phyloP scores from a whole-genome alignment of 306 rosid species.

The Cucurbita ficifolia region DNA sequence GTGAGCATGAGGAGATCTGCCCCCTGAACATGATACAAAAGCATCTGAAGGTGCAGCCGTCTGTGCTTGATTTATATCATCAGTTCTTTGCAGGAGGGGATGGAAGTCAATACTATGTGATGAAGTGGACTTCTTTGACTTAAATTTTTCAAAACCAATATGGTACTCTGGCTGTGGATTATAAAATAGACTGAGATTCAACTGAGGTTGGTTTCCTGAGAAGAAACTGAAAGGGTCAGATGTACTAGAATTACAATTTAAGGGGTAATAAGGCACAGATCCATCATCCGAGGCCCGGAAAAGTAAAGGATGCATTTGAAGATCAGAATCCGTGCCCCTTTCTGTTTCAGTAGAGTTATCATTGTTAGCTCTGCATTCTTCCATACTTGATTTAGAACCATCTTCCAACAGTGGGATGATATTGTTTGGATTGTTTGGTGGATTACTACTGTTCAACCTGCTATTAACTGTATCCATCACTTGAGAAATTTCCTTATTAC shows the following conservation, averaged over 20 bases:
- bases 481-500: conserved; percentile 31
- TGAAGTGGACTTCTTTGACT: conserved; percentile 34
- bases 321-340: conserved; percentile 34
- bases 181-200: conserved; percentile 56
- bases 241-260: conserved; percentile 34
- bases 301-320: conserved; percentile 89
- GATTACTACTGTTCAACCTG: conserved; percentile 12
- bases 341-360: conserved; percentile 36
- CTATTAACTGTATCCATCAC: conserved; percentile 13
- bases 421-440: conserved; percentile 6
- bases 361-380: conserved; percentile 26
- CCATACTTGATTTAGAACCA: conserved; percentile 15
- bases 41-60: conserved; percentile 6
- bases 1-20: conserved; percentile 15
- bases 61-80: conserved; percentile 8
- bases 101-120: conserved; percentile 77
- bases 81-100: conserved; percentile 79
- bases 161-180: conserved; percentile 48
- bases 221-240: conserved; percentile 49
- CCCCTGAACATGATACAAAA: conserved; percentile 12
- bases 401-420: conserved; percentile 13
- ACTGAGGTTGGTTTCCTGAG: conserved; percentile 60
- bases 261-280: conserved; percentile 35
- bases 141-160: conserved; percentile 28
- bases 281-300: conserved; percentile 67